A percentile compares a stretch with the other conserved stretches of the same genome.
Conservation (phyloP, 495 filamentous ascomycete species). For the Arthonia radiata region DNA sequence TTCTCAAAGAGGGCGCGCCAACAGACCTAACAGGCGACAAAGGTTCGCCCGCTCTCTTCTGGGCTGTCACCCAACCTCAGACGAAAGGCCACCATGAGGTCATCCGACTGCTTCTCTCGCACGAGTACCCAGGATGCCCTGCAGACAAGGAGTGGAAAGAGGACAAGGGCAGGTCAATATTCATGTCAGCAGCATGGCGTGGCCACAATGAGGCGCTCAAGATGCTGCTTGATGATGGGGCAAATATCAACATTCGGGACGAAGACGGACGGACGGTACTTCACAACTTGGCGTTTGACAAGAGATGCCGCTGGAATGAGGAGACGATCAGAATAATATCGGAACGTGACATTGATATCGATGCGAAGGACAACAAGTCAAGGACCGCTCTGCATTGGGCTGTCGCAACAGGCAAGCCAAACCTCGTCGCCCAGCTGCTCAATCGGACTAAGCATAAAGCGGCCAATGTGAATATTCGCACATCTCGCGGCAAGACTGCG, state of each 20-base stretch:
- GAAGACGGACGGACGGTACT: conserved; percentile 17
- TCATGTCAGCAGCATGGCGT: conserved; percentile 35
- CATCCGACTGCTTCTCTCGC: background rate
- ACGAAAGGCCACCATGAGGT: background rate
- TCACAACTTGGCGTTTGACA: conserved; percentile 32
- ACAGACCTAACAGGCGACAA: conserved; percentile 20
- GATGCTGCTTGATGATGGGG: conserved; percentile 22
- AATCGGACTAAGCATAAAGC: background rate
- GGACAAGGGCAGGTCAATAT: conserved; percentile 21
- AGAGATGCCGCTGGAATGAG: conserved; percentile 25
- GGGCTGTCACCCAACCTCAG: background rate
- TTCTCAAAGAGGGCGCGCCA: conserved; percentile 20
- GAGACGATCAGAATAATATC: conserved; percentile 23
- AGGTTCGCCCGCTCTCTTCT: background rate
- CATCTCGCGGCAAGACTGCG: too few species aligned
- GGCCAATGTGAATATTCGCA: conserved; percentile 20
- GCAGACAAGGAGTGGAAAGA: background rate
- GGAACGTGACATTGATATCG: conserved; percentile 18
- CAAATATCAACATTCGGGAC: conserved; percentile 22
- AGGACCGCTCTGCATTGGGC: background rate
- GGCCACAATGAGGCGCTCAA: conserved; percentile 26
- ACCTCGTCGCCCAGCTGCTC: conserved; percentile 6
- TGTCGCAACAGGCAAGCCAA: conserved; percentile 1
- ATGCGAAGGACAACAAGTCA: conserved; percentile 6
- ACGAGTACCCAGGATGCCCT: background rate